Evolutionary conservation across 345 rosid species (phyloP), one percentile per base, ranked within the genome.

Genomic region (Noccaea bulbosa): DNA sequence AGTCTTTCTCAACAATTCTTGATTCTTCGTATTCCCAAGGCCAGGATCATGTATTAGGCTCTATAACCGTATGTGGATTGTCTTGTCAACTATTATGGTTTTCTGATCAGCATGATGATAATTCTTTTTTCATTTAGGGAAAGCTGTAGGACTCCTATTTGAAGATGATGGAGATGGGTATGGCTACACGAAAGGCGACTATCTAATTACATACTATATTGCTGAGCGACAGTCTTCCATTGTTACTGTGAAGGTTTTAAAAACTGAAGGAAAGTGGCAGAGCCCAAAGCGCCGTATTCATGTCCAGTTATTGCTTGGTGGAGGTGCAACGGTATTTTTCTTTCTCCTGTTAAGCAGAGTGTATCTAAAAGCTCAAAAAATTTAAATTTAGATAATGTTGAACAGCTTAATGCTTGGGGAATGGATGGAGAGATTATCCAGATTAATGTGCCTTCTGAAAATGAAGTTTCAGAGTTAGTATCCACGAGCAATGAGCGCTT

Each of bases 121-220:
- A 58, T 43, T 32, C 46, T 27, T 62, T 75, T 7, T 74, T 9
- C 48, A 43, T 60, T 52, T 79, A 90, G 98, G 97, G 74, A 81
- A 74, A 56, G 96, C 97, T 34, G 45, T 72, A 78, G 98, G 98
- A 59, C 62, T 83, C 77, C 75, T 90, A 43, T 93, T 80, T 64
- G 97, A 90, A 77, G 98, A 93, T 71, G 89, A 84, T 52, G 98
- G 96, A 66, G 98, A 93, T 80, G 96, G 97, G 61, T 88, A 86
- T 82, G 93, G 85, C 57, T 93, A 85, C 74, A 71, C 75, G 41
- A 63, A 83, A 52, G 93, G 97, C 67, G 67, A 73, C 68, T 90
- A 75, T 79, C 81, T 90, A 65, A 72, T 86, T 62, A 85, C 92
- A 11, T 78, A 86, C 65, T 90, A 87, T 70, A 69, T 74, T 35